These are phyloP conservation scores for Syzygium malaccense DNA, from an alignment of 441 rosid species.

Conservation along the genomic window DNA sequence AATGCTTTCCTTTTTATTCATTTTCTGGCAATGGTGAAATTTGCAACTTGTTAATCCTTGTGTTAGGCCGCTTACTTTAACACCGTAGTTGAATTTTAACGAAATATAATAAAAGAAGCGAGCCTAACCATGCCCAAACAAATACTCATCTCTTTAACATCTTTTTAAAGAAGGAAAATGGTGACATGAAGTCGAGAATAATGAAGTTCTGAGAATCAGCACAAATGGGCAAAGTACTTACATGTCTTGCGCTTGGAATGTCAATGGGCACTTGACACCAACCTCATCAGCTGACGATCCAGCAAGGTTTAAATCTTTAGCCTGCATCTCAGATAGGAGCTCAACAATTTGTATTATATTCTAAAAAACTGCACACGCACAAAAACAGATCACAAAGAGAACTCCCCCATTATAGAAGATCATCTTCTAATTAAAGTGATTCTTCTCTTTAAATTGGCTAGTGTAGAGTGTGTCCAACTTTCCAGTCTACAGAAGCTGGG, in stretches of 20 bases:
- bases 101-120: neutral
- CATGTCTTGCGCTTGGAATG: slow-evolving; percentile 63
- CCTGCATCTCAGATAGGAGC: slow-evolving; percentile 36
- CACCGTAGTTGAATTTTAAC: neutral
- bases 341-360: neutral
- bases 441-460: neutral
- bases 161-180: neutral
- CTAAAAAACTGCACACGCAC: neutral
- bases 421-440: neutral
- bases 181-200: neutral
- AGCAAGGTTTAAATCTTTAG: slow-evolving; percentile 75
- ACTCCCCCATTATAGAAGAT: neutral
- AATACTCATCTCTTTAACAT: neutral
- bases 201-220: neutral
- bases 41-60: neutral
- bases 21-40: neutral
- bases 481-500: neutral
- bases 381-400: neutral
- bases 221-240: slow-evolving; percentile 26
- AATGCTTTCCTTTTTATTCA: neutral
- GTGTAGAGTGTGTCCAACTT: neutral
- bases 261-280: slow-evolving; percentile 44
- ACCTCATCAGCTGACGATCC: slow-evolving; percentile 57
- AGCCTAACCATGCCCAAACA: neutral
- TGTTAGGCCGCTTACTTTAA: neutral